A percentile compares a stretch with the other conserved stretches of the same genome.
Conservation (phyloP, 805 yeast species). For the Sugiyamaella floridensis region DNA sequence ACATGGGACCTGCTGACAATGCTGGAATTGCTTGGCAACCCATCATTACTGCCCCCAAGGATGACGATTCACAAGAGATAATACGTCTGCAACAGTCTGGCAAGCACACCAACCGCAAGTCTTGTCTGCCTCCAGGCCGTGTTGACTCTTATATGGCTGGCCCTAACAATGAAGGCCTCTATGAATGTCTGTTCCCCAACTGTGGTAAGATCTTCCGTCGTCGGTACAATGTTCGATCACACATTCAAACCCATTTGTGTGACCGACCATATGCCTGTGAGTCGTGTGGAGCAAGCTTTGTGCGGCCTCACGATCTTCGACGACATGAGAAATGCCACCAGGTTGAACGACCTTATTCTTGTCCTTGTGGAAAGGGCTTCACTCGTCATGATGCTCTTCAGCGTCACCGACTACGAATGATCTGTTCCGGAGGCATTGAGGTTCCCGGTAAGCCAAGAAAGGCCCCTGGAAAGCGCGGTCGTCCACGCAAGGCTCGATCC, state of each 20-base stretch:
- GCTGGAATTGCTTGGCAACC: slow-evolving; percentile 36
- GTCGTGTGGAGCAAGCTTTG: slow-evolving; percentile 75
- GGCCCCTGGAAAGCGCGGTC: slow-evolving; percentile 33
- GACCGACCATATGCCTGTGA: slow-evolving; percentile 87
- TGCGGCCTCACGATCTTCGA: slow-evolving; percentile 88
- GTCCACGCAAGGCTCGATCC: slow-evolving; percentile 28
- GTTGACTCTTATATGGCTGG: slow-evolving; percentile 78
- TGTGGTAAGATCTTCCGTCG: slow-evolving; percentile 84
- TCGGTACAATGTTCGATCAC: slow-evolving; percentile 87
- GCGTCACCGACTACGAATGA: slow-evolving; percentile 71
- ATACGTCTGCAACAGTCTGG: slow-evolving; percentile 29
- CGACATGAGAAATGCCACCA: slow-evolving; percentile 85
- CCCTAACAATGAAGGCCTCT: slow-evolving; percentile 64
- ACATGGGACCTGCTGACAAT: slow-evolving; percentile 4
- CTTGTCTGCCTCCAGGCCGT: slow-evolving; percentile 82
- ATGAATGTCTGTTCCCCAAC: slow-evolving; percentile 62
- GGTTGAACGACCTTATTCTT: slow-evolving; percentile 55
- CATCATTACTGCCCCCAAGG: slow-evolving; percentile 29
- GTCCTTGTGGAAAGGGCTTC: slow-evolving; percentile 94
- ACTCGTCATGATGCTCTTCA: slow-evolving; percentile 83
- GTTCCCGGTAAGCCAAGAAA: slow-evolving; percentile 26
- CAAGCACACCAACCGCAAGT: slow-evolving; percentile 34
- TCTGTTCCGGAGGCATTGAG: slow-evolving; percentile 69
- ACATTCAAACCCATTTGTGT: slow-evolving; percentile 91
- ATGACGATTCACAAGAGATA: slow-evolving; percentile 28